Conservation (phyloP, 805 yeast species). For the Komagataella pastoris region DNA sequence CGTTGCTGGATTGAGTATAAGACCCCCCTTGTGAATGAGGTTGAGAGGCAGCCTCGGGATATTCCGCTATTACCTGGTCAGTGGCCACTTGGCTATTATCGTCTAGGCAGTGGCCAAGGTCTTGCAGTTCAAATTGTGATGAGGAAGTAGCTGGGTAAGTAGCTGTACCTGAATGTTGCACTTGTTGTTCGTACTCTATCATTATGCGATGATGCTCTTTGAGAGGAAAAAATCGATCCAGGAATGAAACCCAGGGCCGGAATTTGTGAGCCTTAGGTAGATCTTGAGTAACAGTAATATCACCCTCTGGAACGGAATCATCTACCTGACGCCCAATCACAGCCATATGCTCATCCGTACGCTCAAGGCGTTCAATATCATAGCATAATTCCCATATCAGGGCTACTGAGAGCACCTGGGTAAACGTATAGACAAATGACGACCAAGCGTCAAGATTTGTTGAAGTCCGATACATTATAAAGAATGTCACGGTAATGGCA, state of each 20-base stretch:
- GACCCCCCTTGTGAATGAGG: background rate
- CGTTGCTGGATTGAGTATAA: background rate
- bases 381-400: conserved; percentile 58
- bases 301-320: conserved; percentile 23
- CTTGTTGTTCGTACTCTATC: background rate
- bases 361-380: conserved; percentile 36
- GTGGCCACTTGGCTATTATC: background rate
- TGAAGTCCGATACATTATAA: conserved; percentile 14
- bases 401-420: conserved; percentile 36
- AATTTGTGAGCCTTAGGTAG: background rate
- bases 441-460: conserved; percentile 36
- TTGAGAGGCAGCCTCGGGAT: background rate
- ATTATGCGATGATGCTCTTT: background rate
- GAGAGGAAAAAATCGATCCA: background rate
- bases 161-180: background rate
- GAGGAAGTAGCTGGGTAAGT: background rate
- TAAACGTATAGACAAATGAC: conserved; percentile 27
- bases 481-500: conserved; percentile 20
- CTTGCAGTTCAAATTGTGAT: background rate
- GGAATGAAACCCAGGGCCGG: background rate
- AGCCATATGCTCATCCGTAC: conserved; percentile 36
- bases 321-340: conserved; percentile 49
- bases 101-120: background rate
- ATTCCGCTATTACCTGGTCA: background rate
- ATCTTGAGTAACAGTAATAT: background rate